Base-by-base conservation (phyloP, 129 eudicot genomes). In the Lactuca saligna region DNA sequence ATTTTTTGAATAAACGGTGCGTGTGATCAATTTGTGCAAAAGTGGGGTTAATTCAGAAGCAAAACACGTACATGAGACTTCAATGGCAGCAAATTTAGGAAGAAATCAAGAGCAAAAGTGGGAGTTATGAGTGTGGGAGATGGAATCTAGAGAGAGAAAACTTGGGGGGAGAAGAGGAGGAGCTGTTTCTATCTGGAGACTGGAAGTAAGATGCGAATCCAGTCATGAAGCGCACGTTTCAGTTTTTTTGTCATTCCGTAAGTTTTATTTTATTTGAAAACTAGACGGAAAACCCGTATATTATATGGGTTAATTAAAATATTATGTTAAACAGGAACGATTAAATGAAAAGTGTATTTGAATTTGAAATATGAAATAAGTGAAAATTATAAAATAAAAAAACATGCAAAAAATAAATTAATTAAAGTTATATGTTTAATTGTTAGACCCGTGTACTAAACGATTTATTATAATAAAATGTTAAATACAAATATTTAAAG, bases 121-220 rank as follows among this genome's bases (percentile, higher is more conserved):
- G 12, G 49, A 42, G 38, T 17, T 39, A 29, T 44, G 14, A 46
- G 48, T 33, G 51, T 9, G 31, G 16, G 63, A 74, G 61, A 71
- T 66, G 51, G 66, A 72, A 64, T 64, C 17, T 63, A 67, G 72
- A 67, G 61, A 67, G 72, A 67, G 72, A 71, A 11, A 34, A 42
- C 12, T 44, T 75, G 75, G 53, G 41, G 37, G 68, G 61, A 6
- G 62, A 12, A 63, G 68, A 67, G 59, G 10, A 63, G 14, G 68
- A 75, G 74, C n/a, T 41, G 80, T 75, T 75, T 14, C 80, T 75
- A 51, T 75, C 80, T 39, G 70, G 56, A 42, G 69, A 50, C 34
- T 17, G 35, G 69, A 76, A 62, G 63, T 68, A 69, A 75, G 71
- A 76, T 68, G 73, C 69, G 69, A 71, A 71, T 61, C 54, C 31